Evolutionary conservation across 306 rosid species (phyloP).

Genomic region (Delonix regia): DNA sequence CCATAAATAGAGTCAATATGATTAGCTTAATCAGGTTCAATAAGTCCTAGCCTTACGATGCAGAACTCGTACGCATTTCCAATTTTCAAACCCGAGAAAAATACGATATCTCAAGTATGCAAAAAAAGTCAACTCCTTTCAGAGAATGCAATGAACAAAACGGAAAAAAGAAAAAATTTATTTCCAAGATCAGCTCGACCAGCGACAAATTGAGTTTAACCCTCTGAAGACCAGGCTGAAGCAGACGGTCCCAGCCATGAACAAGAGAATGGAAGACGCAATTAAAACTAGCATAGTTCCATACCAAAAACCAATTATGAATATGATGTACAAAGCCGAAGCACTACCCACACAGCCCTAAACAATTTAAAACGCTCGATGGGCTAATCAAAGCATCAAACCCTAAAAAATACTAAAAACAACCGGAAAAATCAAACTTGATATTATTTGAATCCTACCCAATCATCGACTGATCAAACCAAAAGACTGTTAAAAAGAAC

Average conservation of each 20-base stretch:
- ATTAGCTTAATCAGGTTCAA: slow-evolving; percentile 18
- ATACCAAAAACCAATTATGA: background rate
- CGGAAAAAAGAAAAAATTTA: slow-evolving; percentile 5
- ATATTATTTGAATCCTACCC: slow-evolving; percentile 34
- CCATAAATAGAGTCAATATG: slow-evolving; percentile 17
- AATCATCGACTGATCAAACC: slow-evolving; percentile 46
- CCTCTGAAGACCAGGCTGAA: slow-evolving; percentile 21
- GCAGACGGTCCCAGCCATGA: slow-evolving; percentile 16
- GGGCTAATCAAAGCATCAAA: slow-evolving; percentile 40
- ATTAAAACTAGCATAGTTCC: slow-evolving; percentile 22
- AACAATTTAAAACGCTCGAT: background rate
- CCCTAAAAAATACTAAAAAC: background rate
- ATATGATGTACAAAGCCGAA: background rate
- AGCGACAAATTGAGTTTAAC: slow-evolving; percentile 29
- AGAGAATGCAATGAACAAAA: slow-evolving; percentile 31
- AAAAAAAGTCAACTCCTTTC: slow-evolving; percentile 57
- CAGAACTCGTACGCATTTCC: background rate
- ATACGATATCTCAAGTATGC: background rate
- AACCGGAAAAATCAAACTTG: slow-evolving; percentile 37
- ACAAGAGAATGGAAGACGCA: slow-evolving; percentile 24
- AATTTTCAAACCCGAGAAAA: slow-evolving; percentile 30
- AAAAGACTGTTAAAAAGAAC: background rate
- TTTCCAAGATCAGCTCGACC: slow-evolving; percentile 45
- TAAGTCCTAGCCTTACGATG: slow-evolving; percentile 23
- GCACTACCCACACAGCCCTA: slow-evolving; percentile 15